Conservation (phyloP, 2,329 filamentous ascomycete species). For the Xylaria sp. region DNA sequence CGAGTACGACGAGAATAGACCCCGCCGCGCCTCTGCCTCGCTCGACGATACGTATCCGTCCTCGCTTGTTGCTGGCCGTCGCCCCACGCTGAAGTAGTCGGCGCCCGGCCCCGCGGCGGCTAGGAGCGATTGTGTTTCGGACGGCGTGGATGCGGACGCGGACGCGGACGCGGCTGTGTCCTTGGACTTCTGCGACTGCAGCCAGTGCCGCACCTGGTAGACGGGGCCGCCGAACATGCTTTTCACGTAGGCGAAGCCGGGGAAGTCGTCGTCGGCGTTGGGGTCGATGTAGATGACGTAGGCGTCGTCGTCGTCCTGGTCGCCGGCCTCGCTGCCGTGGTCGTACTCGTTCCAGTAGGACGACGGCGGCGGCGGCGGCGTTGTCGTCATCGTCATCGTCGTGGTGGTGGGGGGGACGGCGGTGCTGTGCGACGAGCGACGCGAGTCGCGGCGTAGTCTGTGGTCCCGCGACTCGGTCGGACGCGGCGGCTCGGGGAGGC, state of each 20-base stretch:
- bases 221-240: constrained; percentile 56
- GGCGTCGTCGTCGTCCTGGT: constrained; percentile 63
- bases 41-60: constrained; percentile 44
- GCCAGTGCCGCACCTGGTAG: constrained; percentile 58
- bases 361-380: constrained; percentile 17
- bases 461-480: constrained; percentile 26
- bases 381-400: not conserved
- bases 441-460: constrained; percentile 1
- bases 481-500: constrained; percentile 14
- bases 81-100: constrained; percentile 39
- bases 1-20: not conserved
- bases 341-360: constrained; percentile 89
- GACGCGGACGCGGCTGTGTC: not conserved
- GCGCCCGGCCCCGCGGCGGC: not conserved
- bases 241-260: constrained; percentile 66
- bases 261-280: constrained; percentile 63
- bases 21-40: not conserved
- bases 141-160: constrained; percentile 7
- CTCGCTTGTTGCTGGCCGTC: constrained; percentile 38
- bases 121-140: constrained; percentile 40
- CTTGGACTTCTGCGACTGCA: constrained; percentile 37
- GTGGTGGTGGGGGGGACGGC: no score
- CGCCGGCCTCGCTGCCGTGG: constrained; percentile 72
- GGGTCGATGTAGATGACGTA: constrained; percentile 80
- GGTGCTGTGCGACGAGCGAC: constrained; percentile 22